A percentile compares a stretch with the other conserved stretches of the same genome.
These are phyloP conservation scores for Aspergillus glaucus DNA, from an alignment of 2,329 filamentous ascomycete genomes.

Conservation along the genomic window DNA sequence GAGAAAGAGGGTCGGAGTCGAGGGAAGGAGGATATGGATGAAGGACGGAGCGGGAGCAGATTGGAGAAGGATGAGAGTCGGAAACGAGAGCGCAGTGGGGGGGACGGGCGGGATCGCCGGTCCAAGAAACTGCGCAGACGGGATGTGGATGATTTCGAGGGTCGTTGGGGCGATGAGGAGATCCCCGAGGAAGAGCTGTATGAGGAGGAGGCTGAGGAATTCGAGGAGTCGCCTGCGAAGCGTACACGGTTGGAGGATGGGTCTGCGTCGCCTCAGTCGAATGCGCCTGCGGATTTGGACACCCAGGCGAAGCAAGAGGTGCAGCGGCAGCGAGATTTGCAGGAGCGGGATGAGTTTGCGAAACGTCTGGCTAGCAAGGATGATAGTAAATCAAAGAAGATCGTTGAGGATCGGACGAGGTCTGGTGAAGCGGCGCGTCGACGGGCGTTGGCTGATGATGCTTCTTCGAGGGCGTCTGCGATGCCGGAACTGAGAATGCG, in stretches of 20 bases:
- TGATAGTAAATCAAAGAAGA: conserved; percentile 61
- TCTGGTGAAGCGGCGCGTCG: conserved; percentile 56
- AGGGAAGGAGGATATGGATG: conserved; percentile 17
- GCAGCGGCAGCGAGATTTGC: conserved; percentile 59
- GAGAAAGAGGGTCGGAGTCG: conserved; percentile 18
- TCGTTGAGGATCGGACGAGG: conserved; percentile 55
- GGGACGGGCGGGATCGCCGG: conserved; percentile 36
- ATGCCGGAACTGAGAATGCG: conserved; percentile 74
- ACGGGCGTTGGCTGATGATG: conserved; percentile 60
- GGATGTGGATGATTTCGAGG: conserved; percentile 57
- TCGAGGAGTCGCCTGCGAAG: conserved; percentile 64
- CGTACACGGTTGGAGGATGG: conserved; percentile 61
- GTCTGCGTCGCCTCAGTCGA: conserved; percentile 23
- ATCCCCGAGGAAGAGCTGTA: conserved; percentile 30
- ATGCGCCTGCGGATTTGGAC: conserved; percentile 47
- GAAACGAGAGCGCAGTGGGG: conserved; percentile 34
- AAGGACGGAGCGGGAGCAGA: conserved; percentile 14
- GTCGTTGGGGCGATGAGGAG: conserved; percentile 78
- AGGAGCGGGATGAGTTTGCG: conserved; percentile 75
- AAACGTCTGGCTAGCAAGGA: conserved; percentile 68
- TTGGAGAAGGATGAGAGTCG: conserved; percentile 30
- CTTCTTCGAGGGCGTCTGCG: conserved; percentile 61
- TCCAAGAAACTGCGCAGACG: conserved; percentile 48
- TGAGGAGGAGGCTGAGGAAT: conserved; percentile 48
- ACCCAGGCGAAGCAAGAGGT: conserved; percentile 55